phyloP scores from a whole-genome alignment of 345 rosid genomes.

The Syzygium jambos region DNA sequence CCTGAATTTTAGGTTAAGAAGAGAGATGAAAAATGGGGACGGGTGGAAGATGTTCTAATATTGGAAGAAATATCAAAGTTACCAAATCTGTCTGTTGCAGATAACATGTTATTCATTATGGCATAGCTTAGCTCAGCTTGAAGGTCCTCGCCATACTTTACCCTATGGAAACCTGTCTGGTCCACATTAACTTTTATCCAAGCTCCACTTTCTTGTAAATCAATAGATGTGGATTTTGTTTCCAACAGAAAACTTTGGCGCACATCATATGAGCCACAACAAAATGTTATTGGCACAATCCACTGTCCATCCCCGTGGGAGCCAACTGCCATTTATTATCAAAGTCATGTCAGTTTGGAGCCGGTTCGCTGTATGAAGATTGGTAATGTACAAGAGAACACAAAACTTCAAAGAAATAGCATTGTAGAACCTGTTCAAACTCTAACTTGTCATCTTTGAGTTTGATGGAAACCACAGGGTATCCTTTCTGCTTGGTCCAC shows the following conservation, averaged over 20 bases:
- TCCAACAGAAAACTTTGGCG: constrained; percentile 57
- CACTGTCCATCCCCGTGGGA: constrained; percentile 75
- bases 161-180: constrained; percentile 87
- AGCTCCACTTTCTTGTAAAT: constrained; percentile 13
- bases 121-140: constrained; percentile 62
- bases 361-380: neutral
- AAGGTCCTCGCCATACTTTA: constrained; percentile 78
- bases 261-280: constrained; percentile 63
- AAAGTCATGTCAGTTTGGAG: neutral
- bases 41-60: neutral
- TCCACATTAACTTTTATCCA: constrained; percentile 81
- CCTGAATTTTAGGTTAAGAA: neutral
- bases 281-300: constrained; percentile 85
- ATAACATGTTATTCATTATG: constrained; percentile 48
- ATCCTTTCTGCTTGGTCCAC: too few species aligned
- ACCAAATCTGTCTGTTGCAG: constrained; percentile 82
- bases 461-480: too few species aligned
- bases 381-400: neutral
- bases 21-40: neutral
- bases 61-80: neutral
- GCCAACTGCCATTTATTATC: constrained; percentile 43
- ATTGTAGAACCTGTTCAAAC: too few species aligned
- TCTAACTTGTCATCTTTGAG: too few species aligned
- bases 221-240: constrained; percentile 47
- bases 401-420: neutral